Evolutionary conservation across 345 rosid genomes (phyloP).

Genomic region (Citropsis articulata): DNA sequence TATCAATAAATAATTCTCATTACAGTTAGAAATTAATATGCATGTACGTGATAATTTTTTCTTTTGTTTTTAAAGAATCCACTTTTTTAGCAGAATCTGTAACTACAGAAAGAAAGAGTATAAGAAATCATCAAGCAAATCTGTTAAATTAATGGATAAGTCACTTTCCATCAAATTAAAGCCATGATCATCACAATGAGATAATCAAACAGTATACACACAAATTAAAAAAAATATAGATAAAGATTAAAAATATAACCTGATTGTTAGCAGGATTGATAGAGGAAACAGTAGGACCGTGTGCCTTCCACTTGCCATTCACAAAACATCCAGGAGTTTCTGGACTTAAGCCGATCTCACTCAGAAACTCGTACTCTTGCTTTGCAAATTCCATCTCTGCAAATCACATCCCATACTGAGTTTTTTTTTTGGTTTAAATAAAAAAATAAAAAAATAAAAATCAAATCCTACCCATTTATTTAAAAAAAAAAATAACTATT

Average conservation of each 20-base stretch:
- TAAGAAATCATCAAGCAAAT: neutral
- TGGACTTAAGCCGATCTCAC: constrained; percentile 70
- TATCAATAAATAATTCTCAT: neutral
- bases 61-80: neutral
- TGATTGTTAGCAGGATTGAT: constrained; percentile 82
- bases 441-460: neutral
- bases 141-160: too few relatives aligned
- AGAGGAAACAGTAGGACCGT: constrained; percentile 63
- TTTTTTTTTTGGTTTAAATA: too few relatives aligned
- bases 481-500: neutral
- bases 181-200: neutral
- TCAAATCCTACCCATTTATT: neutral
- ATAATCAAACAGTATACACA: neutral
- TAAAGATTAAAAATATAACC: constrained; percentile 34
- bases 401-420: neutral
- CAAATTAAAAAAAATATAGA: neutral
- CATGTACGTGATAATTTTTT: neutral
- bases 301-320: constrained; percentile 73
- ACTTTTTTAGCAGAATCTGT: neutral
- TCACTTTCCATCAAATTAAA: neutral
- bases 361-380: constrained; percentile 67
- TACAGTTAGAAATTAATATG: too few relatives aligned
- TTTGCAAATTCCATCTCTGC: constrained; percentile 67
- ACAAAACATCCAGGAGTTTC: constrained; percentile 69
- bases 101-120: neutral